Percentiles rank a stretch among this genome's conserved stretches.
These are phyloP conservation scores for Acanthochlamys bracteata DNA, from an alignment of 106 monocot species.

Conservation along the genomic window DNA sequence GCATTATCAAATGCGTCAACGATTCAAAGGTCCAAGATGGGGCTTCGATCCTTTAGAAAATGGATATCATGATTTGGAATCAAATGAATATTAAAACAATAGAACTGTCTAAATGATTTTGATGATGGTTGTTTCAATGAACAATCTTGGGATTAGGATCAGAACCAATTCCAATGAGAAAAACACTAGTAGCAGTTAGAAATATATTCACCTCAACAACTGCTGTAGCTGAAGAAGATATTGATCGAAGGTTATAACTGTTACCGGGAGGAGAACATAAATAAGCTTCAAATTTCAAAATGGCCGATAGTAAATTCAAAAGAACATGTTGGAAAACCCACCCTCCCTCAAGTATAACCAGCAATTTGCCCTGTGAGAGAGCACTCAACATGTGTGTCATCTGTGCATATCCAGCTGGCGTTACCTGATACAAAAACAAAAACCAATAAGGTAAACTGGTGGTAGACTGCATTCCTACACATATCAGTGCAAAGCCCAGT, in stretches of 20 bases:
- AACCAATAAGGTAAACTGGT: too few relatives aligned
- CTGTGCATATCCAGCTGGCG: constrained; percentile 81
- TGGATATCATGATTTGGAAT: not conserved
- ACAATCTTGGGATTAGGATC: not conserved
- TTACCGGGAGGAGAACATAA: constrained; percentile 8
- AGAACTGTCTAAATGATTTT: not conserved
- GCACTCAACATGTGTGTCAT: constrained; percentile 82
- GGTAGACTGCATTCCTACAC: too few relatives aligned
- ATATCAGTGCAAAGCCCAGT: too few relatives aligned
- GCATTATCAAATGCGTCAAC: not conserved
- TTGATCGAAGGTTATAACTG: constrained; percentile 91
- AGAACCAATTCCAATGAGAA: not conserved
- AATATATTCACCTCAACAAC: constrained; percentile 65
- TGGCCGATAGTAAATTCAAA: not conserved
- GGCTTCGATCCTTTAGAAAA: not conserved
- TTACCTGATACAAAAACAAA: constrained; percentile 56
- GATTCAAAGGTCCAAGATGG: not conserved
- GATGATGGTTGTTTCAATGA: not conserved
- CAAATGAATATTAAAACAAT: not conserved
- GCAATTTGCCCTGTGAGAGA: constrained; percentile 54
- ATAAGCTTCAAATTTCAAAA: not conserved
- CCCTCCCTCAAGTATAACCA: constrained; percentile 97
- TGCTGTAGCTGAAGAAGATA: constrained; percentile 83
- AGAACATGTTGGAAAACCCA: constrained; percentile 15
- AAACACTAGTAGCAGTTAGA: not conserved